Evolutionary conservation across 805 yeast genomes (phyloP), one percentile per base, ranked within the genome.

Genomic region (Saturnispora silvae): DNA sequence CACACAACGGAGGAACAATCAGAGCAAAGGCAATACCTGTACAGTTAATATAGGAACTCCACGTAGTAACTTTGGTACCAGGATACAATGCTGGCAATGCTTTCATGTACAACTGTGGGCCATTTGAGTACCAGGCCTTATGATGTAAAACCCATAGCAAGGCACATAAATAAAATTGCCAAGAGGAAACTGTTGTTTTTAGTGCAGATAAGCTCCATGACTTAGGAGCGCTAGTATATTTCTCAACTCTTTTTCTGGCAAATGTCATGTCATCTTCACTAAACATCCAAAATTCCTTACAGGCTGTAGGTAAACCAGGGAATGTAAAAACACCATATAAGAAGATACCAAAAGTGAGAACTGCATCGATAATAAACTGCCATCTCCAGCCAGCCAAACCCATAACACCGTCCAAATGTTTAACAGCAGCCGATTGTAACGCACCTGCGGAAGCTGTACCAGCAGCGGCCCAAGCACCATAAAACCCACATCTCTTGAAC

Each of bases 351-450:
- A 77, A 48, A 4, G 80, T 72, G 34, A 80, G 65, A 33, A 72
- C 48, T 10, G 77, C 78, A 51, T 77, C 83, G 42, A 80, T 65
- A 33, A 80, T 71, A 49, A 75, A 79, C 51, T 75, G 72, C 85
- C 85, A 80, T 60, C 77, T 65, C 85, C 85, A 80, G 10, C 82
- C 75, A 7, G 66, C 64, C 10, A 71, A 57, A 1, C 83, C 83
- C 31, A 54, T 49, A 9, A 51, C 59, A 22, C 79, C 82, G 36
- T 64, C 56, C 45, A 79, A 50, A 28, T 56, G 46, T 17, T 63
- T 47, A 39, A 59, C 67, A 20, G 76, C 65, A 10, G 77, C 70
- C 14, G 78, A 72, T 46, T 77, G 78, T 28, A 79, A 59, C 41
- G 75, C 68, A 31, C 82, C 81, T 1, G 80, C 66, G 11, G 81